Base-by-base conservation (phyloP, 176 grass and related monocot species). In the Cenchrus fungigraminus region DNA sequence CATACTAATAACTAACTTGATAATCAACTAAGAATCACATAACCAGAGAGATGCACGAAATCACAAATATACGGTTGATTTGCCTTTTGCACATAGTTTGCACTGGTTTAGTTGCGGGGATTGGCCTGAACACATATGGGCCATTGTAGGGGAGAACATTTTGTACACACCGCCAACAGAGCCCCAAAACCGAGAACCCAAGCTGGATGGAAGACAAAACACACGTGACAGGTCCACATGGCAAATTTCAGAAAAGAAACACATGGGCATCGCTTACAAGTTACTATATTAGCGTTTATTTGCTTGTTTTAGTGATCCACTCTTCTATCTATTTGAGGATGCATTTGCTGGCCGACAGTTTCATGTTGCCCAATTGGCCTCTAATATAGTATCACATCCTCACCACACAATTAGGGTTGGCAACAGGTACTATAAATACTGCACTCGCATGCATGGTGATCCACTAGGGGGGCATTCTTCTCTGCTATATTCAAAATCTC, bases 341-440 rank as follows among this genome's bases (percentile, higher is more conserved):
- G 85, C 31, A 69, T 69, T 87, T 80, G 75, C 80, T 91, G 69
- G 89, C 80, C 75, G 68, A 84, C 89, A 91, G 68, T 70, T 86
- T 47, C 78, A 47, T 85, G 87, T 62, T 87, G 79, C 80, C 84
- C 73, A 84, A 82, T 77, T 61, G 85, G 69, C 70, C 81, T 76
- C 76, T 84, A 84, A 74, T 73, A 71, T 84, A 80, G 61, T 73
- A 64, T 80, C 76, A 91, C 85, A 84, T 80, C 51, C 66, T 84
- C 45, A 9, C 76, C 85, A 84, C 62, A 69, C 22, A 25, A 84
- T 87, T 87, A 81, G 81, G 54, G 54, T 25, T 15, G 74, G 52
- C 44, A 46, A 71, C 53, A 76, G 17, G 40, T 74, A 34, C 22
- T 84, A 76, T 87, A 70, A 25, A 76, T 56, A 31, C 62, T 72